These are phyloP conservation scores for Calonectria multiphialidica DNA, from an alignment of 2,329 filamentous ascomycete genomes.

Conservation along the genomic window DNA sequence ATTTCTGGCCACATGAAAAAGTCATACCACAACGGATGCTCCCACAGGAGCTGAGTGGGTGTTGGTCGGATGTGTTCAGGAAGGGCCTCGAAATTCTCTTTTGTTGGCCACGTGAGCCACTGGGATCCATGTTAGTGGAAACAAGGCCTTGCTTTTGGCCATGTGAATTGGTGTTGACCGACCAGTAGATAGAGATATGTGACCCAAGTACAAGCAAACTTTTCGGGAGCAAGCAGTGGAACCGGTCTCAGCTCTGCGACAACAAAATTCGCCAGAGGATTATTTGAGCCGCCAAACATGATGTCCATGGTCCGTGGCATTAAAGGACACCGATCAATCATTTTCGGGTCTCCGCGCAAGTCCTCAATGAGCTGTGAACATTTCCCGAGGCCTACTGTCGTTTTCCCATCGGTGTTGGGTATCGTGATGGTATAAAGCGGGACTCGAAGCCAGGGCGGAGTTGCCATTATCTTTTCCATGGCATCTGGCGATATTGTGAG, in stretches of 20 bases:
- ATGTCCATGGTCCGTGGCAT: not conserved
- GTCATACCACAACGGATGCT: not conserved
- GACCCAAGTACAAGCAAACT: not conserved
- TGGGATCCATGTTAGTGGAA: not conserved
- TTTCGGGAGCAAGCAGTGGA: not conserved
- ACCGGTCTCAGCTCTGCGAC: not conserved
- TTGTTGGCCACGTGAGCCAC: not conserved
- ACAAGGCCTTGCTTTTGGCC: not conserved
- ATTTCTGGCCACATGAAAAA: not conserved
- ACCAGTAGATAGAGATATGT: not conserved
- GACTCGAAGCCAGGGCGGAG: not conserved
- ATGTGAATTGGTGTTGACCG: not conserved
- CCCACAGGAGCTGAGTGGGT: not conserved
- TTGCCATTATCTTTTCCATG: not conserved
- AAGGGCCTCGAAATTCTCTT: not conserved
- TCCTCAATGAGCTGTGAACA: not conserved
- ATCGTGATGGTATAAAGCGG: not conserved
- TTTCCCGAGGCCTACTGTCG: too few species aligned
- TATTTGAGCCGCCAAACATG: not conserved
- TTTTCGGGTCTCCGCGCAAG: not conserved
- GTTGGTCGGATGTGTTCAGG: not conserved
- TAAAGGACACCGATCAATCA: not conserved
- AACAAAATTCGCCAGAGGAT: not conserved
- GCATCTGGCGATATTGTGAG: not conserved
- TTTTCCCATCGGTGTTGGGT: not conserved